phyloP scores from a whole-genome alignment of 2,329 filamentous ascomycete species.

The Pseudogymnoascus sp. region DNA sequence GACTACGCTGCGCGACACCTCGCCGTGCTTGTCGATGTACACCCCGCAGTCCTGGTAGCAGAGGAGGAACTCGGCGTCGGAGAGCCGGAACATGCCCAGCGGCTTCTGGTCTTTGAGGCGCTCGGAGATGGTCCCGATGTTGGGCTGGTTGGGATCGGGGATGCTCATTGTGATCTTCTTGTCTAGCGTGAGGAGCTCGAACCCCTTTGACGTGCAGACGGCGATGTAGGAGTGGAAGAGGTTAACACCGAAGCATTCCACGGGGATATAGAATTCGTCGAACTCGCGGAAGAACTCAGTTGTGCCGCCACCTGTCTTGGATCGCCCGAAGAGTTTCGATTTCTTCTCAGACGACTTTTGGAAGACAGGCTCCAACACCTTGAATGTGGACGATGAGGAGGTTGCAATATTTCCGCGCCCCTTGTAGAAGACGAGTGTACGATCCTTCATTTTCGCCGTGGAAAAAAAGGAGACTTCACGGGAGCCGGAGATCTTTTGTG shows the following conservation, averaged over 20 bases:
- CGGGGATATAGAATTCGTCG: constrained; percentile 96
- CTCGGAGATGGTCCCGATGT: constrained; percentile 75
- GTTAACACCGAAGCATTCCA: constrained; percentile 90
- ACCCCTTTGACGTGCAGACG: constrained; percentile 81
- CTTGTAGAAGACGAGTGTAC: constrained; percentile 92
- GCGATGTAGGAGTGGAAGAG: constrained; percentile 92
- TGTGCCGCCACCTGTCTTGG: constrained; percentile 50
- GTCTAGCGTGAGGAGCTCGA: constrained; percentile 93
- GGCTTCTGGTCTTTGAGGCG: constrained; percentile 78
- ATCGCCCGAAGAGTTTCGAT: constrained; percentile 51
- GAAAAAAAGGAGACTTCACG: constrained; percentile 97
- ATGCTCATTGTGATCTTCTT: constrained; percentile 95
- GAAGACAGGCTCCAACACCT: constrained; percentile 89
- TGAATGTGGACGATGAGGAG: constrained; percentile 64
- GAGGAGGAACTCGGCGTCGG: constrained; percentile 83
- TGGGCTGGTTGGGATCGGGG: constrained; percentile 70
- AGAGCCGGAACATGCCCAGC: constrained; percentile 92
- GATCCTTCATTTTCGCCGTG: constrained; percentile 93
- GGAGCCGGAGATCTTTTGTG: constrained; percentile 76
- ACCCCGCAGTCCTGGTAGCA: constrained; percentile 95
- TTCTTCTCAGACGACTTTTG: constrained; percentile 86
- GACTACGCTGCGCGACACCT: constrained; percentile 85
- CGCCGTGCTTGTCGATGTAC: constrained; percentile 96
- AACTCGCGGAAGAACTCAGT: constrained; percentile 98
- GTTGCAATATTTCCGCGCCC: constrained; percentile 80